Conservation (phyloP, 192 early-diverging fungal genomes). For the Phlyctochytrium planicorne region DNA sequence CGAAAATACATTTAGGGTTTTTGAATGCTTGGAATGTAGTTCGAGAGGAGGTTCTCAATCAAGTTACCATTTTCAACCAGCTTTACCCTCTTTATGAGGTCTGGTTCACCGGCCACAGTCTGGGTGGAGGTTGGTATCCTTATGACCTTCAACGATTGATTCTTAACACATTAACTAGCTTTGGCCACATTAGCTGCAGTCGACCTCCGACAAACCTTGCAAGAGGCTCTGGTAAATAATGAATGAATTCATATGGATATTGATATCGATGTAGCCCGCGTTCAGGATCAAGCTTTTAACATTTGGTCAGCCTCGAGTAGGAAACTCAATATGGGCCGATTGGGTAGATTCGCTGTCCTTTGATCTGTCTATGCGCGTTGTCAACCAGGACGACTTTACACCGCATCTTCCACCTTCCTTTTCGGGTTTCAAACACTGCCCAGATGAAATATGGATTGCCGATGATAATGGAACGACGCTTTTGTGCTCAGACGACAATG, state of each 20-base stretch:
- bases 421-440: conserved; percentile 29
- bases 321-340: conserved; percentile 25
- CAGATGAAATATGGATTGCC: conserved; percentile 33
- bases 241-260: conserved; percentile 1
- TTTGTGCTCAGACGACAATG: conserved; percentile 24
- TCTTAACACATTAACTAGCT: conserved; percentile 1
- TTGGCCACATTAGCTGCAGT: conserved; percentile 31
- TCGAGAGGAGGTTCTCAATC: conserved; percentile 17
- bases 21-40: conserved; percentile 28
- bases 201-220: conserved; percentile 22
- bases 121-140: conserved; percentile 24
- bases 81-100: conserved; percentile 15
- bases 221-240: conserved; percentile 1
- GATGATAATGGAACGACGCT: conserved; percentile 25
- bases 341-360: conserved; percentile 22
- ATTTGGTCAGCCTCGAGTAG: conserved; percentile 37
- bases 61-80: neutral
- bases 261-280: conserved; percentile 1
- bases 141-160: no score
- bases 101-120: conserved; percentile 34
- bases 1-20: conserved; percentile 40
- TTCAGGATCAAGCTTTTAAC: conserved; percentile 24
- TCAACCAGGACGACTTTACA: conserved; percentile 32
- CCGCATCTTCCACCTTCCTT: conserved; percentile 39
- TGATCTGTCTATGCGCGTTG: conserved; percentile 14